Base-by-base conservation (phyloP, 2,329 filamentous ascomycete genomes). In the Orbilia ellipsospora region DNA sequence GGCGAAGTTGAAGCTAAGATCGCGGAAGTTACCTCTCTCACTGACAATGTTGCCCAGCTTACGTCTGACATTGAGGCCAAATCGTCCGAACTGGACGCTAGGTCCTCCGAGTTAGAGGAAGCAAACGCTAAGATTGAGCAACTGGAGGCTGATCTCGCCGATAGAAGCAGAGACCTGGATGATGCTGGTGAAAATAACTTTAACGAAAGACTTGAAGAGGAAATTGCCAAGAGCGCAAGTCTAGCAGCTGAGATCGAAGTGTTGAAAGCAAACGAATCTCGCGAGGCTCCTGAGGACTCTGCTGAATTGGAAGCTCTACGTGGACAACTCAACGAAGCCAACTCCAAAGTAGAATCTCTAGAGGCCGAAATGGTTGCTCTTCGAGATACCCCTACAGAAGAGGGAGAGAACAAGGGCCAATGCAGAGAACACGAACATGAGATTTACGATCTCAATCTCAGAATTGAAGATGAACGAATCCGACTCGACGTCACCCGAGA, bases 181-280 rank as follows among this genome's bases (percentile, higher is more conserved):
- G 72, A 74, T 5, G 60, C 62, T 40, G 64, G 72, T 44, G 72
- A 69, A 15, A 64, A 65, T n/a, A 48, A 45, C 8, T 75, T 75
- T 40, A 69, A 75, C 56, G 64, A 75, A 31, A 48, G 64, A 51
- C 64, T 75, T 16, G 72, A 69, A 51, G 72, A 75, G 51, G 72
- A 75, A 54, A 75, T 75, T 60, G 72, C 72, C 20, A 69, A 65
- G 64, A 75, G 64, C 36, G 52, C 64, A 15, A 55, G 60, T 18
- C 45, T 75, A 10, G 72, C 72, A 20, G 72, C 72, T 13, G 72
- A 75, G 48, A 75, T 75, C 18, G 72, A 75, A 23, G 54, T 69
- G 23, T 36, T 75, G 16, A 75, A 75, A 54, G 64, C 72, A 7
- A 75, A 51, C 15, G 72, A 75, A 51, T 56, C 72, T 20, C 23